Conservation (phyloP, 2,329 filamentous ascomycete species). For the Neofusicoccum ribis region DNA sequence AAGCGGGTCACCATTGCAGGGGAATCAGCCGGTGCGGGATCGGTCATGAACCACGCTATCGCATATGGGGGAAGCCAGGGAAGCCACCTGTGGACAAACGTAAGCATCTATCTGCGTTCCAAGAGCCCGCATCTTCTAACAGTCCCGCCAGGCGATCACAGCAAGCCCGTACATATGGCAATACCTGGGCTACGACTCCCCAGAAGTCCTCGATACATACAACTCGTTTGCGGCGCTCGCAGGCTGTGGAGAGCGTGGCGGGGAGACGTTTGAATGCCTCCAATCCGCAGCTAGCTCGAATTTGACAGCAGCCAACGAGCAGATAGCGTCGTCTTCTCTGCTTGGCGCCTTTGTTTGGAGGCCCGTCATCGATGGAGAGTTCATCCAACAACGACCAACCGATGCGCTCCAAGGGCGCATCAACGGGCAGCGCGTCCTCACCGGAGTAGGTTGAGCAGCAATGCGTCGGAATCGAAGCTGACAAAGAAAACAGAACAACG, state of each 20-base stretch:
- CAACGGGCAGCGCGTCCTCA: slow-evolving; percentile 41
- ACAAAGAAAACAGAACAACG: slow-evolving; percentile 39
- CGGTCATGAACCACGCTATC: slow-evolving; percentile 41
- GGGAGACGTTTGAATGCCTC: slow-evolving; percentile 49
- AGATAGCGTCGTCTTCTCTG: slow-evolving; percentile 52
- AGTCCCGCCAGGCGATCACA: slow-evolving; percentile 20
- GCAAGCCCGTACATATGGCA: slow-evolving; percentile 59
- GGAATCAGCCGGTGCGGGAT: slow-evolving; percentile 41
- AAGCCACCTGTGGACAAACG: background rate
- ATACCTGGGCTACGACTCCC: slow-evolving; percentile 54
- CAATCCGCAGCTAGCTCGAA: slow-evolving; percentile 55
- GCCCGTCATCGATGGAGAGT: slow-evolving; percentile 59
- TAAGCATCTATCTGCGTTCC: slow-evolving; percentile 26
- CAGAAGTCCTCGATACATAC: slow-evolving; percentile 55
- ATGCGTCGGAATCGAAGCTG: background rate
- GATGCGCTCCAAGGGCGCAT: slow-evolving; percentile 39
- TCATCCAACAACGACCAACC: slow-evolving; percentile 48
- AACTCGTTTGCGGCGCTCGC: slow-evolving; percentile 47
- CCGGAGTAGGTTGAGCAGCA: slow-evolving; percentile 25
- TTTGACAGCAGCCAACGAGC: slow-evolving; percentile 57
- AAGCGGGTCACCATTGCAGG: slow-evolving; percentile 36
- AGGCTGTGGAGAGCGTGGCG: slow-evolving; percentile 41
- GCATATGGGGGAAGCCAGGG: slow-evolving; percentile 35
- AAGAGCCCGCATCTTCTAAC: background rate
- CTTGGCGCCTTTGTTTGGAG: slow-evolving; percentile 60